Conservation (phyloP, 805 yeast genomes). For the Teunomyces panamensis region DNA sequence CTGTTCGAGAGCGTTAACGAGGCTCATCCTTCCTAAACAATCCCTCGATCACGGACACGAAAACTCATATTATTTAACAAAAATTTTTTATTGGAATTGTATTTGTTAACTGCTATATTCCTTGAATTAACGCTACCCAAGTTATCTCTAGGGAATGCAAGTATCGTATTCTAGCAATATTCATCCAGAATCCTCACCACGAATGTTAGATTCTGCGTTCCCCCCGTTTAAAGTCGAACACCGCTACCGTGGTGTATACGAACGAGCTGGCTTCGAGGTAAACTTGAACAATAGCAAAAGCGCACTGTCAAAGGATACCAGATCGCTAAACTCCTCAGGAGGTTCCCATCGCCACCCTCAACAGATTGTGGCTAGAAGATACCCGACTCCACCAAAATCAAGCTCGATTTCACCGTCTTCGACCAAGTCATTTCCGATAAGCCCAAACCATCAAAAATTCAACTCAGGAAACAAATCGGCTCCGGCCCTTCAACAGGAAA, state of each 20-base stretch:
- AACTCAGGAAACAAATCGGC: constrained; percentile 5
- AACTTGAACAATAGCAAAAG: constrained; percentile 4
- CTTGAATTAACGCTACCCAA: background rate
- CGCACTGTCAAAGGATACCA: constrained; percentile 7
- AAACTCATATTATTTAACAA: background rate
- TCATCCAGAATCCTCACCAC: constrained; percentile 18
- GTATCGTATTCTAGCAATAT: constrained; percentile 21
- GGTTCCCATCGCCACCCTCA: background rate
- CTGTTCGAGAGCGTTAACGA: background rate
- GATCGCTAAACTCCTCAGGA: constrained; percentile 7
- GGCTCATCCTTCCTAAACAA: constrained; percentile 2
- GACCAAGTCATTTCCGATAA: constrained; percentile 7
- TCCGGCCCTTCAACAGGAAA: constrained; percentile 6
- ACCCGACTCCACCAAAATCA: constrained; percentile 11
- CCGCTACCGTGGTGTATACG: constrained; percentile 67
- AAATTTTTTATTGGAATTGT: constrained; percentile 2
- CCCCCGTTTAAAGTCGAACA: constrained; percentile 68
- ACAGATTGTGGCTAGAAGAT: background rate
- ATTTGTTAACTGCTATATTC: background rate
- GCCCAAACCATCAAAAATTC: constrained; percentile 1
- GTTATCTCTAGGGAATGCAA: constrained; percentile 8
- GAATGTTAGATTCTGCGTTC: constrained; percentile 49
- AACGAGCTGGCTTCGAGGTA: constrained; percentile 77
- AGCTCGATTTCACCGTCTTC: constrained; percentile 10
- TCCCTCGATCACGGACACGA: background rate